Evolutionary conservation across 805 yeast species (phyloP), one percentile per base, ranked within the genome.

Genomic region (Barnettozyma sucrosica): DNA sequence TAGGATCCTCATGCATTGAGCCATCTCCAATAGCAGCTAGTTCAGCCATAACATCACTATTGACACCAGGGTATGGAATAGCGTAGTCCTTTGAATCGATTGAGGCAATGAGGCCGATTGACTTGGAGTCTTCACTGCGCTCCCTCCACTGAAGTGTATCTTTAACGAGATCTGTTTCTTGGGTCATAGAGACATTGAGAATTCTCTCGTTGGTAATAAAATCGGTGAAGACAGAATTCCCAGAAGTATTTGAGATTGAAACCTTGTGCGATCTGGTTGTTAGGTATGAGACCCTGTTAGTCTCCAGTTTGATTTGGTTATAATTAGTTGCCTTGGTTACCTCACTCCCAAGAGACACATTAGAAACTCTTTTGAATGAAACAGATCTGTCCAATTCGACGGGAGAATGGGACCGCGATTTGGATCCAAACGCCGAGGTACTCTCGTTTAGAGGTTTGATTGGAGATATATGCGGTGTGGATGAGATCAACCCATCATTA

Each of bases 21-120:
- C 84, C 89, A 62, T 92, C 97, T 0, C 97, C 92, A 44, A 90
- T 80, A 6, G 85, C 85, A 1, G 95, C 95, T 42, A 89, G 72
- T 57, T 83, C 88, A 37, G 84, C 85, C 41, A 85, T 80, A 2
- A 81, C 83, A 4, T 74, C 76, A n/a, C 71, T 66, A 26, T 77
- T 69, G 44, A 75, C 68, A 13, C 80, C 81, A 16, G 75, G 75
- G 49, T 68, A 71, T 19, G 75, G 61, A 23, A 62, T 43, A 20
- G 47, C 45, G 42, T 48, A 52, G 30, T 56, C 57, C 11, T 53
- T 56, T 13, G 62, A 54, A 18, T 50, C 37, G 2, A 57, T 43
- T 28, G 54, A 46, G 9, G 46, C 41, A 18, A 50, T 24, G 6
- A 48, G 28, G 39, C 51, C 46, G 11, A 48, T 39, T 21, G 51